Evolutionary conservation across 495 filamentous ascomycete species (phyloP).

Genomic region (Aspergillus affinis): DNA sequence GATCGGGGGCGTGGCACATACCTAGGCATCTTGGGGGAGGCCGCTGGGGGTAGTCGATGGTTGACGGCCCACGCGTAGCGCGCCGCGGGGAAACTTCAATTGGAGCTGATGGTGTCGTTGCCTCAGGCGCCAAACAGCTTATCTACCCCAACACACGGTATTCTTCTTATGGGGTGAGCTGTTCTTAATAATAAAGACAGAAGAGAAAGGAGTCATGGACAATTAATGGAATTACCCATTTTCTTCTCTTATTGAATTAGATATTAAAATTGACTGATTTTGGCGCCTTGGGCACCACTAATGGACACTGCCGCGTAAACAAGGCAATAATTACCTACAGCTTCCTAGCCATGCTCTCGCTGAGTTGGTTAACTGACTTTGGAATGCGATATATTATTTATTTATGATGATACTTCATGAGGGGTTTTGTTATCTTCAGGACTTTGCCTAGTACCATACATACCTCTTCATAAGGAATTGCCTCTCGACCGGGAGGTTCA

Average conservation of each 20-base stretch:
- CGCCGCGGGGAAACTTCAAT: constrained; percentile 38
- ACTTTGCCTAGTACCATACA: no score
- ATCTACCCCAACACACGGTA: not conserved
- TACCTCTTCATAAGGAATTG: not conserved
- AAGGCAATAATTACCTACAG: no score
- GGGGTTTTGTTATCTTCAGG: no score
- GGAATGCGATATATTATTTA: no score
- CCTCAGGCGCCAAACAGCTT: not conserved
- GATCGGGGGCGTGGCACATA: constrained; percentile 20
- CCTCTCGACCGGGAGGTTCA: constrained; percentile 9
- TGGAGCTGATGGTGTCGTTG: constrained; percentile 2
- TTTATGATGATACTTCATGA: no score
- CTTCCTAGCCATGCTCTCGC: no score
- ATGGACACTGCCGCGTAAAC: not conserved
- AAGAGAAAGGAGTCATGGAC: no score
- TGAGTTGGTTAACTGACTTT: no score
- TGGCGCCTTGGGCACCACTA: not conserved
- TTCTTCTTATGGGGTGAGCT: not conserved
- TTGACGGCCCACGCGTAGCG: constrained; percentile 38
- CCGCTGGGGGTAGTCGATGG: constrained; percentile 27
- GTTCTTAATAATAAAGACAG: no score
- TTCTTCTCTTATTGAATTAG: not conserved
- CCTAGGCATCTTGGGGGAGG: constrained; percentile 46
- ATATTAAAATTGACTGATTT: not conserved
- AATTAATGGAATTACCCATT: not conserved